These are phyloP conservation scores for Meira miltonrushii DNA, from an alignment of 1,284 basidiomycete species.

Conservation along the genomic window DNA sequence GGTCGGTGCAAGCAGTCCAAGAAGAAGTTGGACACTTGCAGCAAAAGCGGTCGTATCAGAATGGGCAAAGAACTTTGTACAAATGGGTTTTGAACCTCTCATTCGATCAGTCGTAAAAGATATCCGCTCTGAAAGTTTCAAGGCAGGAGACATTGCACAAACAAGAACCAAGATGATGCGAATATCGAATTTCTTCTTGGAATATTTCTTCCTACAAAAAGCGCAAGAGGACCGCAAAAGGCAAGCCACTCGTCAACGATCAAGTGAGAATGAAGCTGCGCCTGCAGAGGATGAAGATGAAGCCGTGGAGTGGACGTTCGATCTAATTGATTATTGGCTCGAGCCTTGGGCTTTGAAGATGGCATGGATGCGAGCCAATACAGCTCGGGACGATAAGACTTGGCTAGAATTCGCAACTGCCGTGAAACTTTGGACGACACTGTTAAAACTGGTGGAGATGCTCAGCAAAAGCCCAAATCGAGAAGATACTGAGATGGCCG, in stretches of 20 bases:
- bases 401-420: conserved; percentile 49
- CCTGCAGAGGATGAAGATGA: conserved; percentile 11
- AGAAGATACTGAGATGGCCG: conserved; percentile 34
- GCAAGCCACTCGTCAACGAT: not conserved
- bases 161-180: conserved; percentile 47
- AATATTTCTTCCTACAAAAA: conserved; percentile 38
- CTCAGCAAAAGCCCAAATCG: conserved; percentile 34
- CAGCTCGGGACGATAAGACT: conserved; percentile 29
- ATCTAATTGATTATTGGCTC: conserved; percentile 38
- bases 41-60: conserved; percentile 28
- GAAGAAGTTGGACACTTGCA: conserved; percentile 35
- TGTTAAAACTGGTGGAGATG: conserved; percentile 44
- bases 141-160: conserved; percentile 45
- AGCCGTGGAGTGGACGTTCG: conserved; percentile 25
- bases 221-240: not conserved
- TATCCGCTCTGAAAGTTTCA: conserved; percentile 47
- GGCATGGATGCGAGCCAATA: conserved; percentile 35
- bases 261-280: conserved; percentile 1
- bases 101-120: conserved; percentile 41
- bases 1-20: conserved; percentile 33
- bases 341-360: conserved; percentile 49
- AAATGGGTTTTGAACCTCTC: conserved; percentile 38
- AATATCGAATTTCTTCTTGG: conserved; percentile 45
- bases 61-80: conserved; percentile 45
- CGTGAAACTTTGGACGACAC: conserved; percentile 44